phyloP scores from a whole-genome alignment of 2,329 filamentous ascomycete genomes.

The Chaetomium sp. region DNA sequence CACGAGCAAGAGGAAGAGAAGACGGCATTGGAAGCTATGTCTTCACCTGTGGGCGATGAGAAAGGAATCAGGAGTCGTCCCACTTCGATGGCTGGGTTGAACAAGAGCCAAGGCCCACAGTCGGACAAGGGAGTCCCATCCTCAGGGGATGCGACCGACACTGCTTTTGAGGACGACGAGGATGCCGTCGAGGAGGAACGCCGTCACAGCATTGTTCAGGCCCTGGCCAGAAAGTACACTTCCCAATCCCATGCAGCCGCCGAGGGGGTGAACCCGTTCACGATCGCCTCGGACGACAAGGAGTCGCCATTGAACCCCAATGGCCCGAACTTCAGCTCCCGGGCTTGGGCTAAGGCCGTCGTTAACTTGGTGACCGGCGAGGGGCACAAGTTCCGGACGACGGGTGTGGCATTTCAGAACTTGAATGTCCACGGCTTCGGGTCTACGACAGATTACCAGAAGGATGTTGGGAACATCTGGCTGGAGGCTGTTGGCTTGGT shows the following conservation, averaged over 20 bases:
- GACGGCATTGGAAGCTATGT: slow-evolving; percentile 3
- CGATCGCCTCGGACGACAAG: slow-evolving; percentile 29
- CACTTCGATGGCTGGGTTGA: slow-evolving; percentile 34
- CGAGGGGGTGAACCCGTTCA: slow-evolving; percentile 43
- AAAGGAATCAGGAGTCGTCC: slow-evolving; percentile 29
- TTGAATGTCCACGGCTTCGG: slow-evolving; percentile 64
- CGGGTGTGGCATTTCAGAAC: slow-evolving; percentile 60
- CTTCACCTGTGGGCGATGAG: slow-evolving; percentile 24
- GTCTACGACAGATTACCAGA: slow-evolving; percentile 63
- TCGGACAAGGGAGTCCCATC: slow-evolving; percentile 25
- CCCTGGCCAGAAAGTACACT: slow-evolving; percentile 51
- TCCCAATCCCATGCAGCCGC: slow-evolving; percentile 35
- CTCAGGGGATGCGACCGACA: slow-evolving; percentile 26
- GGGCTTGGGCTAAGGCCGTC: slow-evolving; percentile 54
- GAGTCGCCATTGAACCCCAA: slow-evolving; percentile 44
- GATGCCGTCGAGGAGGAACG: slow-evolving; percentile 42
- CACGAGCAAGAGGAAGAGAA: slow-evolving; percentile 26
- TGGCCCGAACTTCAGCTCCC: slow-evolving; percentile 44
- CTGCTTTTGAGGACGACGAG: slow-evolving; percentile 31
- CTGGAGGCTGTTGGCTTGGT: slow-evolving; percentile 41
- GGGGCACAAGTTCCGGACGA: slow-evolving; percentile 51
- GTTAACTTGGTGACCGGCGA: slow-evolving; percentile 46
- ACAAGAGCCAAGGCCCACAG: slow-evolving; percentile 23
- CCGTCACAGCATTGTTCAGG: slow-evolving; percentile 47
- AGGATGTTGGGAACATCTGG: slow-evolving; percentile 57